These are phyloP conservation scores for Rutidosis leptorrhynchoides DNA, from an alignment of 129 eudicot species.

Conservation along the genomic window DNA sequence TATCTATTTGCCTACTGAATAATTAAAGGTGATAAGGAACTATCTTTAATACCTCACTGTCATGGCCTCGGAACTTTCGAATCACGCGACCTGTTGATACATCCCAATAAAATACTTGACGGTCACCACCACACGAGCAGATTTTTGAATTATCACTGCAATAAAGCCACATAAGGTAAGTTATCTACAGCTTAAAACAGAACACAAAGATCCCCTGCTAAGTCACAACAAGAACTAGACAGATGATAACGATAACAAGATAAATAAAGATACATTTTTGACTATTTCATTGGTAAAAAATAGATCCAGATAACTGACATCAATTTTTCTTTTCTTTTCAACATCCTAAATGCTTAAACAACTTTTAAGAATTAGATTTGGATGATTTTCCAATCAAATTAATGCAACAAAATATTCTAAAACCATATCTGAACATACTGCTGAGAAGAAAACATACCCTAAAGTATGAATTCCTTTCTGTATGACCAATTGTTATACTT, in stretches of 20 bases:
- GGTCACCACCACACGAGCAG: constrained; percentile 91
- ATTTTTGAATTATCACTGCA: constrained; percentile 91
- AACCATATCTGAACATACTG: constrained; percentile 1
- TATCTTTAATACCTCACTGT: constrained; percentile 66
- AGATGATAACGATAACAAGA: background rate
- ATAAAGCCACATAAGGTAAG: constrained; percentile 8
- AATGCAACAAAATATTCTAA: background rate
- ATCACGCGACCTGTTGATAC: constrained; percentile 91
- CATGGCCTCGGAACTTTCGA: constrained; percentile 93
- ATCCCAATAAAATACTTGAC: constrained; percentile 97
- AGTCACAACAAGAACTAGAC: constrained; percentile 16
- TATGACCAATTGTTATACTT: background rate
- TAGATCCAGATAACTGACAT: background rate
- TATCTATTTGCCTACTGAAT: background rate
- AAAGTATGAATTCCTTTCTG: background rate
- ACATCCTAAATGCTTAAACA: background rate
- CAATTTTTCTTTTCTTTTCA: background rate
- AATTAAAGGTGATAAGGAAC: background rate
- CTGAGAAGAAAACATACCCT: background rate
- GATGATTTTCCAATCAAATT: background rate
- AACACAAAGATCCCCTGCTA: background rate
- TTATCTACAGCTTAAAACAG: background rate
- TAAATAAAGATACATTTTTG: background rate
- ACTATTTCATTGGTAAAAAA: background rate
- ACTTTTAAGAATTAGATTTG: background rate